Base-by-base conservation (phyloP, 129 eudicot species). In the Mikania micrantha region DNA sequence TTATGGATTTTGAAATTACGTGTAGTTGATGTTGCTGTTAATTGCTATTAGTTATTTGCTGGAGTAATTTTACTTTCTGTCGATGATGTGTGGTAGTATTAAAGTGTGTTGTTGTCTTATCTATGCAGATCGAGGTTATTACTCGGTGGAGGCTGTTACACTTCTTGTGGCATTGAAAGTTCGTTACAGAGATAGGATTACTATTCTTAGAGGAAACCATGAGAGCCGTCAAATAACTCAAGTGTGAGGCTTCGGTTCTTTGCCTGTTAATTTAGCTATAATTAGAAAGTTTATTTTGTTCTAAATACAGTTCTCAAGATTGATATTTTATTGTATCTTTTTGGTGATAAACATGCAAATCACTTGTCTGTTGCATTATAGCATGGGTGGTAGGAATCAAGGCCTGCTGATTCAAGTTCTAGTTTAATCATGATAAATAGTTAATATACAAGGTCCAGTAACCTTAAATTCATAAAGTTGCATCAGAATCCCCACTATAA, bases 201-300 rank as follows among this genome's bases (percentile, higher is more conserved):
- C 97, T 28, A 91, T 91, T 79, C 95, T 91, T 34, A 91, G 97
- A 74, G 97, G 97, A 80, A 91, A 91, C 60, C 97, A 87, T 75
- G 97, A 91, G 82, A 91, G 97, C 80, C 68, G 82, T 35, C 82
- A 77, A 68, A 81, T 81, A 60, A 81, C 85, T 72, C 85, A 81
- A 81, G 85, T 81, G 85, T 81, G 61, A 81, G 82, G 28, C 34
- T 42, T 64, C 61, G 5, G 12, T 49, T 41, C 66, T n/a, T 66
- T 52, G 13, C 36, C 52, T 22, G 40, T 72, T 65, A 6, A 11
- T 17, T 65, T 3, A 3, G 6, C 32, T 42, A 13, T 29, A 66
- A 71, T 16, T 13, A 11, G 72, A 19, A 42, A 36, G 25, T 45
- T 34, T 16, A 58, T 5, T 41, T 57, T 2, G 9, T n/a, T 22